phyloP scores from a whole-genome alignment of 2,329 filamentous ascomycete species.

The Fonsecaea pedrosoi region DNA sequence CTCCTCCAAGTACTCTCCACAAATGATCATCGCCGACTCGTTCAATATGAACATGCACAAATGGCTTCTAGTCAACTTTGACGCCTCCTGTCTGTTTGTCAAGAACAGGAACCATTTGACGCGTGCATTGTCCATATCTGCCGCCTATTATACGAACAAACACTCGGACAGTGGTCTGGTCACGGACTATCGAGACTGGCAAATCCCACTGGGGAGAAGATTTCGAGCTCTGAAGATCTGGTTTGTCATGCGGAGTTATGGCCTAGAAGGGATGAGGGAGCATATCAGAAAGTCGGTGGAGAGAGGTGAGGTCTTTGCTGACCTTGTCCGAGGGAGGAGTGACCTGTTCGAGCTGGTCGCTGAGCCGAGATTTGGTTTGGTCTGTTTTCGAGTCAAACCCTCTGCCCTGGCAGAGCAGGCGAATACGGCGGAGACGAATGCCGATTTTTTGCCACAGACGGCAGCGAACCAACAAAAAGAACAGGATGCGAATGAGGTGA shows the following conservation, averaged over 20 bases:
- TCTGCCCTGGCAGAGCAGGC: constrained; percentile 34
- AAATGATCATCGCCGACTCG: constrained; percentile 69
- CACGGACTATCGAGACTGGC: constrained; percentile 96
- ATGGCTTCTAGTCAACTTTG: constrained; percentile 94
- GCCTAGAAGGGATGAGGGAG: constrained; percentile 73
- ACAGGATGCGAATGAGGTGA: constrained; percentile 69
- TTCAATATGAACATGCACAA: constrained; percentile 98
- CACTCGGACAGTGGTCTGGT: constrained; percentile 83
- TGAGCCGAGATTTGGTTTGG: constrained; percentile 76
- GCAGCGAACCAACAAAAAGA: constrained; percentile 50
- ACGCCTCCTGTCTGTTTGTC: constrained; percentile 81
- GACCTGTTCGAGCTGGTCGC: constrained; percentile 81
- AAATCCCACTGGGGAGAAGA: constrained; percentile 86
- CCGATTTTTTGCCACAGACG: constrained; percentile 38
- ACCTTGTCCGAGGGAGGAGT: constrained; percentile 60
- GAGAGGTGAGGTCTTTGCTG: constrained; percentile 73
- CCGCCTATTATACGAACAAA: constrained; percentile 80
- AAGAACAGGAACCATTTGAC: constrained; percentile 77
- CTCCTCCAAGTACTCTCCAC: constrained; percentile 57
- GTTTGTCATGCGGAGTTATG: constrained; percentile 89
- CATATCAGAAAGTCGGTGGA: constrained; percentile 74
- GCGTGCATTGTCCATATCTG: constrained; percentile 77
- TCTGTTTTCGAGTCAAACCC: constrained; percentile 72
- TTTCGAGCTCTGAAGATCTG: constrained; percentile 92
- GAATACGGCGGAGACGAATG: constrained; percentile 42